A percentile compares a stretch with the other conserved stretches of the same genome.
These are phyloP conservation scores for Chlorella sp. DNA, from an alignment of 139 green algal genomes.

Conservation along the genomic window DNA sequence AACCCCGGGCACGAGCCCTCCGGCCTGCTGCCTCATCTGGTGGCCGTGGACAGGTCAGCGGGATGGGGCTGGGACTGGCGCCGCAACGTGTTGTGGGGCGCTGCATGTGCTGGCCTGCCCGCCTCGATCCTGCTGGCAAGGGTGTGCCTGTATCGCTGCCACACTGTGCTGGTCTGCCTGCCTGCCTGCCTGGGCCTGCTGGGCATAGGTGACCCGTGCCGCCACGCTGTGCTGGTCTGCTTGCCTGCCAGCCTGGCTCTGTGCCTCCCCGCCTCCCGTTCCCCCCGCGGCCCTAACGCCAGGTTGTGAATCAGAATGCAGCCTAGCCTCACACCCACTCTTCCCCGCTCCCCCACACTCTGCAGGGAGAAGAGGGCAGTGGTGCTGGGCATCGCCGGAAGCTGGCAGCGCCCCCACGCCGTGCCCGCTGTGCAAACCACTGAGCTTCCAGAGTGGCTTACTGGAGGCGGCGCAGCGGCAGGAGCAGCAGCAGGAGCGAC, in stretches of 20 bases:
- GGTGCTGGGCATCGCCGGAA: conserved; percentile 24
- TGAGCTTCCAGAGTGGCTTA: conserved; percentile 7
- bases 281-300: no score
- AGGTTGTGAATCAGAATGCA: background rate
- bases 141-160: no score
- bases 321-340: no score
- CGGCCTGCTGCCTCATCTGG: conserved; percentile 18
- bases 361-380: conserved; percentile 12
- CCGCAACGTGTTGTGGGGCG: background rate
- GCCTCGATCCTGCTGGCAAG: no score
- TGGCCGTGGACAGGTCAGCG: conserved; percentile 16
- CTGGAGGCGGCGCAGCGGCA: background rate
- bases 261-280: no score
- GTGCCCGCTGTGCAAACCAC: background rate
- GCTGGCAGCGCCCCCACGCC: background rate
- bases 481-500: background rate
- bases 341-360: no score
- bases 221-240: no score
- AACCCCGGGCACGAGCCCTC: background rate
- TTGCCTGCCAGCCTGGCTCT: no score
- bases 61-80: background rate
- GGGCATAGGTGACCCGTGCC: no score
- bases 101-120: no score
- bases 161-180: background rate
- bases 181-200: background rate